Percentiles rank a stretch among this genome's conserved stretches.
Conservation (phyloP, 176 grass and related monocot species). For the Typha latifolia region DNA sequence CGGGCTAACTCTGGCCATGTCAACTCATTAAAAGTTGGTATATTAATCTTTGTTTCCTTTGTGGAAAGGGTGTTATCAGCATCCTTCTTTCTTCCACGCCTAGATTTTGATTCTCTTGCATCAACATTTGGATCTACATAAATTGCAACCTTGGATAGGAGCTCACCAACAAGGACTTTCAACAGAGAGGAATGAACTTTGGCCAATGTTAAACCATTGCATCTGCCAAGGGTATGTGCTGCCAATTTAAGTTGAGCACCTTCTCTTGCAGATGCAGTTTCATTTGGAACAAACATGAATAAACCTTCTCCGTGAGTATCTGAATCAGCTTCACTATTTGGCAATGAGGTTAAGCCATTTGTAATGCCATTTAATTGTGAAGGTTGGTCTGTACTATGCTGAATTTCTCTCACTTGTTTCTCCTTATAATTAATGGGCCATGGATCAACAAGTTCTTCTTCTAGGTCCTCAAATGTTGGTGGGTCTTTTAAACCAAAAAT, state of each 20-base stretch:
- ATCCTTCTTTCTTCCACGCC: constrained; percentile 81
- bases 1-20: constrained; percentile 93
- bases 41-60: constrained; percentile 72
- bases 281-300: constrained; percentile 56
- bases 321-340: constrained; percentile 42
- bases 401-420: constrained; percentile 26
- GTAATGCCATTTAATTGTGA: constrained; percentile 32
- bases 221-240: constrained; percentile 58
- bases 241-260: constrained; percentile 54
- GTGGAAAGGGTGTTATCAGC: constrained; percentile 39
- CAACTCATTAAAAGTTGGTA: constrained; percentile 74
- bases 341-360: constrained; percentile 41
- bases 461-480: constrained; percentile 79
- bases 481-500: constrained; percentile 63
- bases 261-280: constrained; percentile 53
- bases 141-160: constrained; percentile 52
- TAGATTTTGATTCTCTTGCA: constrained; percentile 81
- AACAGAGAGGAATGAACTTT: constrained; percentile 66
- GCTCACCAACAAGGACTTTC: constrained; percentile 72
- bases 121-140: constrained; percentile 87
- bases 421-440: constrained; percentile 60
- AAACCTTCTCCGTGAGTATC: constrained; percentile 40
- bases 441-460: constrained; percentile 91
- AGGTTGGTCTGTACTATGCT: constrained; percentile 32
- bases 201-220: constrained; percentile 63